Evolutionary conservation across 139 green algal genomes (phyloP), one percentile per base, ranked within the genome.

Genomic region (Gonium pectorale): DNA sequence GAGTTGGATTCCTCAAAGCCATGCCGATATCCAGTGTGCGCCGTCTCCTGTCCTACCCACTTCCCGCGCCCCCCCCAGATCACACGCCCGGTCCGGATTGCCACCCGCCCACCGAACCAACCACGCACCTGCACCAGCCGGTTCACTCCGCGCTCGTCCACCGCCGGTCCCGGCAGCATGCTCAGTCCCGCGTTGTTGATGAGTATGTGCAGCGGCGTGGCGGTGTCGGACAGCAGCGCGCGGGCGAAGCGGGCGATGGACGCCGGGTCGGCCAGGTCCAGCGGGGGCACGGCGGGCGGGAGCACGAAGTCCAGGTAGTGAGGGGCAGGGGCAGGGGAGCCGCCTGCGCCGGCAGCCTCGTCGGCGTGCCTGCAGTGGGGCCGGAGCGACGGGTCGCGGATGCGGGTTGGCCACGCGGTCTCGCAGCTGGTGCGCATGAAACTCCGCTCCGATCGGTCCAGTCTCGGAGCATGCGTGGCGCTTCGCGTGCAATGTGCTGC

Each of bases 131-230:
- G 83, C 38, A 62, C 83, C 38, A 88, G 46, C 15, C 33, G 19
- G 40, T 83, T 83, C 41, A 83, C 62, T 1, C 77, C 77, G 24
- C 31, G 19, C 37, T 82, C 81, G 31, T 64, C 31, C 26, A 85
- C 37, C 13, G 26, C 9, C 40, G 62, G 62, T 19, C 62, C 78
- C 33, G 11, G 3, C n/a, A 75, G 6, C 63, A 85, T 67, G 54
- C 49, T 70, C 49, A 24, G 35, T 11, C 89, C 89, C 0, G 89
- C 89, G 67, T 93, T 93, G 80, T 93, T 93, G 27, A 93, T 75
- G 21, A 93, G 81, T 33, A 93, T 89, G 87, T 90, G 62, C 19
- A 93, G 69, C 22, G 80, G 74, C 17, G 68, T 74, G 80, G 71
- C 13, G 64, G 79, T 69, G 79, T 59, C 64, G 31, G 77, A 46